Base-by-base conservation (phyloP, 1,284 basidiomycete genomes). In the Xerocomus nothofagi region DNA sequence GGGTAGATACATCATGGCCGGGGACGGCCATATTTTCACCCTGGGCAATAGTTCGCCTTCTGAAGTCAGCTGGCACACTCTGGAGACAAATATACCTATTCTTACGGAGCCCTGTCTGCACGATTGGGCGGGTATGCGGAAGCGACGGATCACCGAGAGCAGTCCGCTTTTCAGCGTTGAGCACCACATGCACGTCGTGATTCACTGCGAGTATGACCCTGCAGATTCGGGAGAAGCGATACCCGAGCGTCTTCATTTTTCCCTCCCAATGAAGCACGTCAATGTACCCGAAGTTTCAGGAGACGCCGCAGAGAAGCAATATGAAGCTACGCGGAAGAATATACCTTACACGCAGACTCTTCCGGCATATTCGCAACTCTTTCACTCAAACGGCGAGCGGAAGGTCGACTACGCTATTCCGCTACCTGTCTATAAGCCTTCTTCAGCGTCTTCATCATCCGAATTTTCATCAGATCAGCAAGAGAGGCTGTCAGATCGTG, bases 331-430 rank as follows among this genome's bases (percentile, higher is more conserved):
- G n/a, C 47, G 27, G 29, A 57, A 48, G 34, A 61, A 51, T 54
- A 46, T 53, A 46, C 69, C 68, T 15, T 71, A 70, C 52, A 58
- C 72, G 7, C 69, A 70, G 11, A 67, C 64, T 24, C 78, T 90
- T 14, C 89, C 88, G 3, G 77, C 83, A 4, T 91, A 91, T 62
- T 87, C 84, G 2, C 84, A 88, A 52, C 73, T 91, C 17, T 91
- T 82, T 66, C 71, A 90, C 59, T 60, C 73, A 20, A 86, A 88
- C 57, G 88, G 89, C 17, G 81, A 88, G 49, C 75, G 77, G 44
- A 86, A 81, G 67, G 73, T 86, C 39, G 86, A 90, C 58, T 76
- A 80, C 55, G 79, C 77, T 14, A 67, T 69, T n/a, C 86, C 83
- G 11, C 68, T 89, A 18, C 88, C 88, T 0, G 71, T 78, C 14